A percentile compares a stretch with the other conserved stretches of the same genome.
phyloP scores from a whole-genome alignment of 2,329 filamentous ascomycete species.

The Sporothrix dimorphospora region DNA sequence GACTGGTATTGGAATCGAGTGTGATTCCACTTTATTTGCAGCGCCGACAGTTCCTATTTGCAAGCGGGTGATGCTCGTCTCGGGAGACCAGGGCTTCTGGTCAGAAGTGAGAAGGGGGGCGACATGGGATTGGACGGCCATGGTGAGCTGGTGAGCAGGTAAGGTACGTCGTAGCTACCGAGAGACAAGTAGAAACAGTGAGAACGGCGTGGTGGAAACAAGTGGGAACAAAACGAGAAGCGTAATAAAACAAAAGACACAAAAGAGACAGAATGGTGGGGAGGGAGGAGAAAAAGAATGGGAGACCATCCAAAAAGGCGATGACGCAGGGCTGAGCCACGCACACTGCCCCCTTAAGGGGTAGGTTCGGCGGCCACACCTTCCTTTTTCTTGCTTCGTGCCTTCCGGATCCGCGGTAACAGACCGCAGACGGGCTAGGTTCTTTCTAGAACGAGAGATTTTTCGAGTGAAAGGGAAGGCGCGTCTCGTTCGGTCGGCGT shows the following conservation, averaged over 20 bases:
- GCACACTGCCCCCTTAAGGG: conserved; percentile 21
- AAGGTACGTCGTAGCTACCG: neutral
- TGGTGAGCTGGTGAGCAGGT: neutral
- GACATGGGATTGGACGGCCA: too few relatives aligned
- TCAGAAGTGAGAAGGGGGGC: neutral
- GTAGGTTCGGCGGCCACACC: conserved; percentile 10
- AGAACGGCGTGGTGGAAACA: conserved; percentile 11
- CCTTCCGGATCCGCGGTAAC: conserved; percentile 22
- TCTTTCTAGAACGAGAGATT: neutral
- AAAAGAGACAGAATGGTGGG: neutral
- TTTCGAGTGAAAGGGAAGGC: neutral
- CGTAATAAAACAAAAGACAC: neutral
- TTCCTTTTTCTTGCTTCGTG: conserved; percentile 16
- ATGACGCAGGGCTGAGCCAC: conserved; percentile 26
- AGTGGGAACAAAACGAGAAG: neutral
- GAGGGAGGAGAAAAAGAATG: neutral
- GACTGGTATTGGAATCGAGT: neutral
- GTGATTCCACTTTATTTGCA: neutral
- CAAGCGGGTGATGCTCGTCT: neutral
- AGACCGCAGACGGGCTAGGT: neutral
- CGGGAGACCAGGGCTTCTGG: neutral
- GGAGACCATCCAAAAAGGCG: conserved; percentile 8
- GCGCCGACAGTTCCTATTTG: conserved; percentile 5
- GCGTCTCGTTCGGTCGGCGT: neutral
- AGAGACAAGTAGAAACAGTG: conserved; percentile 1